Conservation (phyloP, 108 stramenopile species). For the Conticribra weissflogii region DNA sequence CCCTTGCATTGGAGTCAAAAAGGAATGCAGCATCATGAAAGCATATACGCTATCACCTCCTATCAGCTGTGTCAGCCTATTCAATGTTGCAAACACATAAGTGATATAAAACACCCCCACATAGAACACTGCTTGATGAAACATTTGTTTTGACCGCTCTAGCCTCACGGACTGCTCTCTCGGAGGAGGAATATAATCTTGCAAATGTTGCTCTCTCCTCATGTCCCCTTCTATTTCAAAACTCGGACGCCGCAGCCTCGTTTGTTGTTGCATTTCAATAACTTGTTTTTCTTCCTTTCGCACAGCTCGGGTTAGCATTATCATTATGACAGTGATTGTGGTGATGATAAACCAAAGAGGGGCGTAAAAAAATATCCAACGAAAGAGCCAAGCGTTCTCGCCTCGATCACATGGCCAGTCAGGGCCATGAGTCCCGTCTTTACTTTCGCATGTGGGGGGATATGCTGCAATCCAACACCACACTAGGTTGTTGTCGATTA, state of each 20-base stretch:
- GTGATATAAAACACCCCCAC: conserved; percentile 40
- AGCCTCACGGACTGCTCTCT: neutral
- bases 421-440: conserved; percentile 1
- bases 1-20: conserved; percentile 39
- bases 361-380: conserved; percentile 35
- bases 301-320: conserved; percentile 9
- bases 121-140: conserved; percentile 30
- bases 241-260: neutral
- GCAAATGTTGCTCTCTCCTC: neutral
- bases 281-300: conserved; percentile 14
- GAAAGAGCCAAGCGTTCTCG: conserved; percentile 46
- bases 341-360: conserved; percentile 31
- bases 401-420: conserved; percentile 44
- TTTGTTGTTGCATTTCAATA: conserved; percentile 17
- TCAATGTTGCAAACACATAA: conserved; percentile 34
- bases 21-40: conserved; percentile 12
- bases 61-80: conserved; percentile 12
- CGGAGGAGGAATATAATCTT: neutral
- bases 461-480: conserved; percentile 68
- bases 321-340: conserved; percentile 8
- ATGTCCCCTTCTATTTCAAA: neutral
- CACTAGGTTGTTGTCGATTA: conserved; percentile 9
- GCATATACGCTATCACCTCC: neutral
- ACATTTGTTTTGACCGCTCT: conserved; percentile 17
- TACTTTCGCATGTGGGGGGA: conserved; percentile 34